These are phyloP conservation scores for Calonectria crousiana DNA, from an alignment of 2,329 filamentous ascomycete species.

Conservation along the genomic window DNA sequence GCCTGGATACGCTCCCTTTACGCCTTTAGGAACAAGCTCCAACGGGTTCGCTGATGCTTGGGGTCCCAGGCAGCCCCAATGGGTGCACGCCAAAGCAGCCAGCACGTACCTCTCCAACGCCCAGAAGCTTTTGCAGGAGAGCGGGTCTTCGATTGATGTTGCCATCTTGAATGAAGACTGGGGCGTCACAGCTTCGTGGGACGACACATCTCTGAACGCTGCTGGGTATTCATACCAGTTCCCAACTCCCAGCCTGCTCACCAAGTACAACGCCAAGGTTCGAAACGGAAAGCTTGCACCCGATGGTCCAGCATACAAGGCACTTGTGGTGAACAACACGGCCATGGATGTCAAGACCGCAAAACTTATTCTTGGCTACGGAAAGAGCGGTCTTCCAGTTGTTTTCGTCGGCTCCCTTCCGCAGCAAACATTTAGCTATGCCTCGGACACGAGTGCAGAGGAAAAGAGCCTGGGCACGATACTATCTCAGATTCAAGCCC, in stretches of 20 bases:
- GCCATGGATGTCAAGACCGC: not conserved
- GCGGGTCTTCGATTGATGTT: not conserved
- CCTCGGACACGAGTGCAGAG: not conserved
- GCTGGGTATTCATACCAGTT: not conserved
- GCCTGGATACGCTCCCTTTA: not conserved
- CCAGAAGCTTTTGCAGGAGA: not conserved
- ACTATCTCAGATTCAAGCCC: not conserved
- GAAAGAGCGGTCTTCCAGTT: not conserved
- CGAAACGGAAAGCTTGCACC: not conserved
- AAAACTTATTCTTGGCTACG: not conserved
- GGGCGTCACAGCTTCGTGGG: not conserved
- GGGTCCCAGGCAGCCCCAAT: not conserved
- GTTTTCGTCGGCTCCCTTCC: not conserved
- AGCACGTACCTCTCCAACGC: not conserved
- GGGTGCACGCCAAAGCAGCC: not conserved
- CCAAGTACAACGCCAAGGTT: not conserved
- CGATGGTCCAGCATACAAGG: not conserved
- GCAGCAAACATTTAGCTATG: not conserved
- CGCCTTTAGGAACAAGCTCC: not conserved
- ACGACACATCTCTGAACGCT: not conserved
- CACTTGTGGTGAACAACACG: not conserved
- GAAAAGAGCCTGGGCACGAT: not conserved
- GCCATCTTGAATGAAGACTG: not conserved
- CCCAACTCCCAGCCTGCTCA: not conserved
- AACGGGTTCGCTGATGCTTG: constrained; percentile 2